A percentile compares a stretch with the other conserved stretches of the same genome.
These are phyloP conservation scores for Ceratobasidium sp. DNA, from an alignment of 1,284 basidiomycete species.

Conservation along the genomic window DNA sequence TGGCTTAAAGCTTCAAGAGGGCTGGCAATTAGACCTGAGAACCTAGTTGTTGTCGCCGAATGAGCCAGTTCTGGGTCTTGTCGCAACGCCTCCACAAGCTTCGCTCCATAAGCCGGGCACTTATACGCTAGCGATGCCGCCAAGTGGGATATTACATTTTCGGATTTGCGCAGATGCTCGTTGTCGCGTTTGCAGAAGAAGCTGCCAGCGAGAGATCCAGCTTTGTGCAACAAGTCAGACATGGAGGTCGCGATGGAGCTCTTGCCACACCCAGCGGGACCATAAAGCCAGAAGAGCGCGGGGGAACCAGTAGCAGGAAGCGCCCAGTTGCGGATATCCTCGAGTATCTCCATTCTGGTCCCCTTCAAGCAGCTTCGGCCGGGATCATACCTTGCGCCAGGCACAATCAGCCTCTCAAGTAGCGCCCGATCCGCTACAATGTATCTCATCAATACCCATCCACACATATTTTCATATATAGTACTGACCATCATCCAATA, in stretches of 20 bases:
- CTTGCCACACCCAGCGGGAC: constrained; percentile 3
- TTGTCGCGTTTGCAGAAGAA: constrained; percentile 23
- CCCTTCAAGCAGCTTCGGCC: not conserved
- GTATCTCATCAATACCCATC: not conserved
- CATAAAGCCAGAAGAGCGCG: constrained; percentile 1
- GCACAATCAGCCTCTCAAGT: not conserved
- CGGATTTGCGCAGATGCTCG: constrained; percentile 7
- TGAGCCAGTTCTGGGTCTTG: not conserved
- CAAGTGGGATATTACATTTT: constrained; percentile 1
- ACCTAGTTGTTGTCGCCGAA: not conserved
- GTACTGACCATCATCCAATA: constrained; percentile 5
- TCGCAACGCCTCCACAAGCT: not conserved
- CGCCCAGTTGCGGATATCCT: not conserved
- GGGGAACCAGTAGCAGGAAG: not conserved
- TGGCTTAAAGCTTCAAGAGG: not conserved
- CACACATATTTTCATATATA: not conserved
- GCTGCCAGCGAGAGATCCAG: not conserved
- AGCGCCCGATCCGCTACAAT: not conserved
- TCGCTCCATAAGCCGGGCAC: not conserved
- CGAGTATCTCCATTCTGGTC: not conserved
- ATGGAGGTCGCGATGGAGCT: not conserved
- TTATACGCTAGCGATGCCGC: not conserved
- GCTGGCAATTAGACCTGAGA: not conserved
- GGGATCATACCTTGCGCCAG: not conserved
- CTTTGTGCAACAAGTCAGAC: not conserved